Percentiles rank a stretch among this genome's conserved stretches.
Conservation (phyloP, 1,284 basidiomycete genomes). For the Irpex sp. region DNA sequence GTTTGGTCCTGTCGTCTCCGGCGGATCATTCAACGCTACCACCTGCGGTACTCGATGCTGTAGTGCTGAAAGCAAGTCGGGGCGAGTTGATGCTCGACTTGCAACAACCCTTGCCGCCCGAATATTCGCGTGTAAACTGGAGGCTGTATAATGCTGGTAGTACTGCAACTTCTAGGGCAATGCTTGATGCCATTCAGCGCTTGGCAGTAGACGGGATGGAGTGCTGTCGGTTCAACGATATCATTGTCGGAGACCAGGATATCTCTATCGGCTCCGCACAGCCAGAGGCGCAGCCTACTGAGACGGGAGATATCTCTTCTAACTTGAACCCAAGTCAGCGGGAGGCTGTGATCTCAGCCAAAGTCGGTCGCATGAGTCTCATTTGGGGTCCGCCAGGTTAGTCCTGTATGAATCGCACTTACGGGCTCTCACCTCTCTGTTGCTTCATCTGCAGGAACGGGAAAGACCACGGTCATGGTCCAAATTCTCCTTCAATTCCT, state of each 20-base stretch:
- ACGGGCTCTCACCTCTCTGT: not conserved
- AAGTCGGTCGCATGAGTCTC: conserved; percentile 39
- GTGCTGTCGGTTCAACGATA: conserved; percentile 47
- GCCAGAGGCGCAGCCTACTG: conserved; percentile 9
- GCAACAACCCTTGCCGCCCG: conserved; percentile 54
- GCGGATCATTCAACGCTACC: conserved; percentile 44
- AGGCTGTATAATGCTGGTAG: conserved; percentile 59
- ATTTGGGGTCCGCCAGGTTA: conserved; percentile 69
- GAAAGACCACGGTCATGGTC: conserved; percentile 66
- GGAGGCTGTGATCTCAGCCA: conserved; percentile 40
- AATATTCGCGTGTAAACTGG: conserved; percentile 56
- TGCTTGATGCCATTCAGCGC: conserved; percentile 55
- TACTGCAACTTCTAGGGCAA: conserved; percentile 55
- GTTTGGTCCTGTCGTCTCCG: conserved; percentile 53
- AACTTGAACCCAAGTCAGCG: conserved; percentile 52
- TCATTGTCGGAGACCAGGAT: conserved; percentile 34
- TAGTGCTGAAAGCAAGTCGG: conserved; percentile 44
- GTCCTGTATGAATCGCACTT: not conserved
- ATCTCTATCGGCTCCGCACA: not conserved
- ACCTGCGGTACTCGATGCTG: conserved; percentile 47
- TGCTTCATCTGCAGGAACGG: conserved; percentile 42
- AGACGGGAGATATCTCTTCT: conserved; percentile 5
- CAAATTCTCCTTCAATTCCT: conserved; percentile 50
- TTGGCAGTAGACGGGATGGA: conserved; percentile 38
- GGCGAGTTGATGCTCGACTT: conserved; percentile 53